Evolutionary conservation across 352 stramenopile species (phyloP), one percentile per base, ranked within the genome.

Genomic region (Globisporangium middletonii): DNA sequence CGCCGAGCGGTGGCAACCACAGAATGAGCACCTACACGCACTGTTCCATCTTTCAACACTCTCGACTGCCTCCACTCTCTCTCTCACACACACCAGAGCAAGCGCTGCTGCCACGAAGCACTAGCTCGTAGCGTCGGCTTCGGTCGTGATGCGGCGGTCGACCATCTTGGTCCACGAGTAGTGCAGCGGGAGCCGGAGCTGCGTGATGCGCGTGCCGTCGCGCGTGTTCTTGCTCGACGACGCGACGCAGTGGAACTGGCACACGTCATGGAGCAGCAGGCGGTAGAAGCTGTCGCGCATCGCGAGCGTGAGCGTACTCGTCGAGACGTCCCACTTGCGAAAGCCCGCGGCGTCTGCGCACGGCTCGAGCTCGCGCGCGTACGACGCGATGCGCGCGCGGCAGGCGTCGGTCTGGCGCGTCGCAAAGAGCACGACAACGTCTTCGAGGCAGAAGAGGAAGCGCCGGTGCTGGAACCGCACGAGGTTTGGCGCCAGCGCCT

Each of bases 371-470:
- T 89, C 81, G 8, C 66, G 56, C 53, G 83, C 54, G 45, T 81
- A 88, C 16, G 45, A 30, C 1, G 57, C 49, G 33, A 92, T 83
- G 27, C 74, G 64, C 13, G 50, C 26, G 18, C 79, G 72, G 50
- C 83, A 92, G 50, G 72, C 77, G 15, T 83, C 67, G 0, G 75
- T 90, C 53, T 90, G 72, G 26, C 74, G 75, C 63, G 87, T 79
- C 0, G 83, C 83, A 63, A 93, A 92, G 5, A 87, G 67, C 3
- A 92, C 59, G 12, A 92, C 63, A 28, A 93, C 72, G 44, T 87
- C 79, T 58, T 90, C 83, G 0, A 93, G 66, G 51, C 83, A 91
- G 37, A 83, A 91, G 13, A 93, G 70, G 59, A 93, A 93, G 3
- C 83, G 75, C 2, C 83, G 83, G 42, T 93, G 83, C 47, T 69